Evolutionary conservation across 345 rosid genomes (phyloP).

Genomic region (Viola odorata): DNA sequence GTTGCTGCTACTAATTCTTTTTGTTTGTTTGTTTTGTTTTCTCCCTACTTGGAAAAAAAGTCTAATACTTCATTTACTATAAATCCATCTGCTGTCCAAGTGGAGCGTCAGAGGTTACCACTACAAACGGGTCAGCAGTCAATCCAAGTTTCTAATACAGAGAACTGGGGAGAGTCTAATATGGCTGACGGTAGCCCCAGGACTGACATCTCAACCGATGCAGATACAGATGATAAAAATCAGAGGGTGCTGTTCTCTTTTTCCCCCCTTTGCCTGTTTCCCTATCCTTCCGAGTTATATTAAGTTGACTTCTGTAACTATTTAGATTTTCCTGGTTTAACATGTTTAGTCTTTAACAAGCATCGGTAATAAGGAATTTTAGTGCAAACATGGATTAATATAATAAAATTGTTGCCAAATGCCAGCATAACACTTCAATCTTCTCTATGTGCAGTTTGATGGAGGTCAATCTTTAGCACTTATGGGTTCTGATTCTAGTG

Average conservation of each 20-base stretch:
- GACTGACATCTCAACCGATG: slow-evolving; percentile 88
- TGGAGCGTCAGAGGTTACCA: slow-evolving; percentile 26
- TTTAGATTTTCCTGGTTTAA: too few species aligned
- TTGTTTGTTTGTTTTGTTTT: neutral
- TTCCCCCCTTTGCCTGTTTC: neutral
- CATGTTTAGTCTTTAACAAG: neutral
- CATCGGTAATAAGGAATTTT: slow-evolving; percentile 7
- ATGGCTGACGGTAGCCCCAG: slow-evolving; percentile 97
- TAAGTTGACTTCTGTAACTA: too few species aligned
- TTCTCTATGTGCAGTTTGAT: slow-evolving; percentile 51
- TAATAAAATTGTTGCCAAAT: too few species aligned
- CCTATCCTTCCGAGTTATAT: neutral
- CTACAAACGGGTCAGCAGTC: slow-evolving; percentile 34
- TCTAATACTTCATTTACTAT: slow-evolving; percentile 16
- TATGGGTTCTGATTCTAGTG: slow-evolving; percentile 87
- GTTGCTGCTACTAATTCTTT: slow-evolving; percentile 8
- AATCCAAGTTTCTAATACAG: slow-evolving; percentile 33
- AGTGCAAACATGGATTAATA: neutral
- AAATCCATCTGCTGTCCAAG: slow-evolving; percentile 19
- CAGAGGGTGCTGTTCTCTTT: slow-evolving; percentile 54
- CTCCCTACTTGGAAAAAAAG: slow-evolving; percentile 12
- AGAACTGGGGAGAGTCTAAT: slow-evolving; percentile 39
- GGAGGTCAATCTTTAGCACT: slow-evolving; percentile 41
- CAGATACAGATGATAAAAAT: slow-evolving; percentile 76
- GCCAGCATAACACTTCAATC: slow-evolving; percentile 5